phyloP scores from a whole-genome alignment of 306 rosid species.

The Corylus heterophylla region DNA sequence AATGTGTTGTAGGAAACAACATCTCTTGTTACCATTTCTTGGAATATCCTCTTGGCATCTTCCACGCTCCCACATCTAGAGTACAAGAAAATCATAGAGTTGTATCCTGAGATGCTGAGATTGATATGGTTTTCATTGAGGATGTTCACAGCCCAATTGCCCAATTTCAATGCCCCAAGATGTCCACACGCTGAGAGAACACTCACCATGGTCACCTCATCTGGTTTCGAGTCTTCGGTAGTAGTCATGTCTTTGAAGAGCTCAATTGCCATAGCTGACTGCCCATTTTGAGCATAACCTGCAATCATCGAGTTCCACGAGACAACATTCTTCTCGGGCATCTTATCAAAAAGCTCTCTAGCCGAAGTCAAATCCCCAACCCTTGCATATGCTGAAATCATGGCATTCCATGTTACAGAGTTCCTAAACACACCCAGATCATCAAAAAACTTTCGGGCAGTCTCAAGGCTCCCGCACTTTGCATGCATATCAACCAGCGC shows the following conservation, averaged over 20 bases:
- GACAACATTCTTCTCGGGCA: conserved; percentile 54
- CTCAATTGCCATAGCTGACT: conserved; percentile 49
- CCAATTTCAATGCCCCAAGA: conserved; percentile 58
- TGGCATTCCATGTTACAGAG: conserved; percentile 59
- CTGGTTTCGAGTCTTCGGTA: conserved; percentile 38
- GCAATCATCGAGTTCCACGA: conserved; percentile 73
- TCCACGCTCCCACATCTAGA: conserved; percentile 63
- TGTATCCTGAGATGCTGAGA: conserved; percentile 51
- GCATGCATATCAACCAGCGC: conserved; percentile 73
- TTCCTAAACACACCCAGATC: conserved; percentile 42
- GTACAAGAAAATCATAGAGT: conserved; percentile 67
- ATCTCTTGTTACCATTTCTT: conserved; percentile 51
- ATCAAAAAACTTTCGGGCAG: conserved; percentile 53
- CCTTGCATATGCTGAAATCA: conserved; percentile 69
- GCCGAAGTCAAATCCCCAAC: conserved; percentile 51
- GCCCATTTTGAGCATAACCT: conserved; percentile 71
- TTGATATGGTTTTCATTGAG: conserved; percentile 40
- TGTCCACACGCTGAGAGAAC: conserved; percentile 75
- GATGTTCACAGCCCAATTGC: conserved; percentile 58
- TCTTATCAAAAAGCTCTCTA: conserved; percentile 55
- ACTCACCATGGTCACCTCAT: conserved; percentile 71
- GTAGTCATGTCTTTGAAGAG: conserved; percentile 58
- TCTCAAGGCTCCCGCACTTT: conserved; percentile 55
- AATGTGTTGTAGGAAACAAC: conserved; percentile 63
- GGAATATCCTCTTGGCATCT: conserved; percentile 49